Conservation (phyloP, 1,284 basidiomycete species). For the Irpex sp. region DNA sequence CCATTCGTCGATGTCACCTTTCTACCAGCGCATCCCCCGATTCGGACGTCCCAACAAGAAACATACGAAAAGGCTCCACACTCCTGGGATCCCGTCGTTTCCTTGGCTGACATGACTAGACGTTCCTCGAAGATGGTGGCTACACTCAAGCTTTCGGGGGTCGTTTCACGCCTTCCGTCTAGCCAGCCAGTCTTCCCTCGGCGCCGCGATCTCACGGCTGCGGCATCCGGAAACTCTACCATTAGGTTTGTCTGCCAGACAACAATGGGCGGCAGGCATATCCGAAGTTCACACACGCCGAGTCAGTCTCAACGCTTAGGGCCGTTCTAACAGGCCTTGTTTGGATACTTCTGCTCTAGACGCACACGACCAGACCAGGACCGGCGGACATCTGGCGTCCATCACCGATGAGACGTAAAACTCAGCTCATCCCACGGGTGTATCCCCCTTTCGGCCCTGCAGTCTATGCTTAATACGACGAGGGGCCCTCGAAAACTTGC, state of each 20-base stretch:
- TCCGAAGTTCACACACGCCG: too few relatives aligned
- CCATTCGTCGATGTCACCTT: not conserved
- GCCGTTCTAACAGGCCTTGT: too few relatives aligned
- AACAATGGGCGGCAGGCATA: too few relatives aligned
- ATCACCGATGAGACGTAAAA: constrained; percentile 4
- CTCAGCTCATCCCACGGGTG: not conserved
- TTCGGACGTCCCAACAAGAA: not conserved
- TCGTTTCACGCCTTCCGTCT: not conserved
- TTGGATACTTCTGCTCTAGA: not conserved
- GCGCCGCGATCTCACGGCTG: too few relatives aligned
- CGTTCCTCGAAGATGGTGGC: not conserved
- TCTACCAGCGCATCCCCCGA: not conserved
- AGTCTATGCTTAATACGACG: not conserved
- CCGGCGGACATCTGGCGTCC: not conserved
- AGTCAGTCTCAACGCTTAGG: too few relatives aligned
- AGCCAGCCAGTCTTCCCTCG: too few relatives aligned
- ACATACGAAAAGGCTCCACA: not conserved
- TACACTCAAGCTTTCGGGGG: not conserved
- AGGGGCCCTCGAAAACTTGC: not conserved
- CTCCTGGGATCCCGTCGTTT: not conserved
- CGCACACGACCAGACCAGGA: not conserved
- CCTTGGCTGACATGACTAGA: not conserved
- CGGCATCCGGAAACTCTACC: too few relatives aligned
- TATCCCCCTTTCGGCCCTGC: not conserved
- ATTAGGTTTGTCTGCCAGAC: too few relatives aligned